Evolutionary conservation across 1,284 basidiomycete species (phyloP), one percentile per base, ranked within the genome.

Genomic region (Vanrija humicola): DNA sequence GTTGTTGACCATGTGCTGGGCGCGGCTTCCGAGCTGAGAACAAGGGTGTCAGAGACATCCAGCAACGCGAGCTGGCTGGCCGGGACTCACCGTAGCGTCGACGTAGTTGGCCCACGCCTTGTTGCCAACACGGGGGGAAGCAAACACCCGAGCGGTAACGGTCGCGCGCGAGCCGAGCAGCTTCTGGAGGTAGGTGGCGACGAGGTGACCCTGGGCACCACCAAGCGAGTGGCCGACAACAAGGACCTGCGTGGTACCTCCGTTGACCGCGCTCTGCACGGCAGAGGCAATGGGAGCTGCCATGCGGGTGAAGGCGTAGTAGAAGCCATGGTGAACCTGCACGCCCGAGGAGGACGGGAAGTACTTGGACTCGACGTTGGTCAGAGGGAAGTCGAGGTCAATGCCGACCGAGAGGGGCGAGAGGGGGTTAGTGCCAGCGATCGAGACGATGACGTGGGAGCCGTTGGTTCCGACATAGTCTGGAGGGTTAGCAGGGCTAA

Each of bases 61-160:
- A 23, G 21, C 21, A 23, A 23, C 3, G 29, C 29, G 8, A 34
- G 14, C 34, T 34, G 28, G 14, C 7, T 12, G 12, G 12, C 34
- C 12, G 5, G 21, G 5, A 5, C 59, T 54, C 23, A 65, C 53
- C 54, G 61, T 29, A 3, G 50, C 43, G 46, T 65, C 63, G 26
- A 65, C 55, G 39, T 64, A 64, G 29, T 61, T 42, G 5, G 64
- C 62, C 59, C 59, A 65, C 23, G 54, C 56, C 47, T 56, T 26
- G 54, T 64, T 64, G 16, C 64, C 64, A 4, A 55, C 48, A 34
- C 64, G 50, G 8, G 64, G 64, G 7, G 59, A 47, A 8, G 62
- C 64, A 26, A 65, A 65, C 6, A 53, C 42, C 25, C 50, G 46
- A 0, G 52, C 47, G 15, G 42, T 46, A 23, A 65, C 62, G 16